These are phyloP conservation scores for Saccharomyces pastorianus DNA, from an alignment of 1,139 yeast species.

Conservation along the genomic window DNA sequence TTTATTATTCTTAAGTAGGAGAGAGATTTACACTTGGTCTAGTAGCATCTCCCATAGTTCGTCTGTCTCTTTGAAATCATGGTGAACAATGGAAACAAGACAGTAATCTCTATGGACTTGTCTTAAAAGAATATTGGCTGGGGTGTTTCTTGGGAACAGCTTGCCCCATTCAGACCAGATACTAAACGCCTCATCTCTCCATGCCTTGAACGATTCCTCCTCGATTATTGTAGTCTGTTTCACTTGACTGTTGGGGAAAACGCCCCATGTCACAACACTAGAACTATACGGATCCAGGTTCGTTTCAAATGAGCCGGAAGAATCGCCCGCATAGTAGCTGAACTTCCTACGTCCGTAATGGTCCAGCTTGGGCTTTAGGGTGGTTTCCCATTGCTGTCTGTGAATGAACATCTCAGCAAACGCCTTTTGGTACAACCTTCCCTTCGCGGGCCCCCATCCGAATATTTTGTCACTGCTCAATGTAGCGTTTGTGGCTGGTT, in stretches of 20 bases:
- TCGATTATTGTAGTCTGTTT: constrained; percentile 85
- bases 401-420: constrained; percentile 83
- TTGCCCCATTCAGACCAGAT: constrained; percentile 91
- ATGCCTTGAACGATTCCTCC: constrained; percentile 78
- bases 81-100: constrained; percentile 78
- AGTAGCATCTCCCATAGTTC: constrained; percentile 68
- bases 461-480: constrained; percentile 74
- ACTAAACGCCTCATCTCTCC: constrained; percentile 90
- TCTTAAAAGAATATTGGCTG: constrained; percentile 53
- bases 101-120: constrained; percentile 54
- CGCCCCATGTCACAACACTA: constrained; percentile 94
- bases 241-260: constrained; percentile 78
- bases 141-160: constrained; percentile 44
- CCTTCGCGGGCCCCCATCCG: constrained; percentile 95
- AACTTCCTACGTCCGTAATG: constrained; percentile 33
- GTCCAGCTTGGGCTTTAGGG: constrained; percentile 46
- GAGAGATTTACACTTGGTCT: constrained; percentile 10
- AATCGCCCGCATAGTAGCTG: constrained; percentile 62
- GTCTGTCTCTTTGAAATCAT: constrained; percentile 65
- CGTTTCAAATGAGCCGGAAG: constrained; percentile 48
- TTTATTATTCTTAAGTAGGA: neutral
- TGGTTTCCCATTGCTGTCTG: constrained; percentile 55
- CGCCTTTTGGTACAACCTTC: constrained; percentile 86
- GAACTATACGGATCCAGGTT: constrained; percentile 49
- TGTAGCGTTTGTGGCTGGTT: constrained; percentile 82